A percentile compares a stretch with the other conserved stretches of the same genome.
Conservation (phyloP, 345 rosid species). For the Psidium guajava region DNA sequence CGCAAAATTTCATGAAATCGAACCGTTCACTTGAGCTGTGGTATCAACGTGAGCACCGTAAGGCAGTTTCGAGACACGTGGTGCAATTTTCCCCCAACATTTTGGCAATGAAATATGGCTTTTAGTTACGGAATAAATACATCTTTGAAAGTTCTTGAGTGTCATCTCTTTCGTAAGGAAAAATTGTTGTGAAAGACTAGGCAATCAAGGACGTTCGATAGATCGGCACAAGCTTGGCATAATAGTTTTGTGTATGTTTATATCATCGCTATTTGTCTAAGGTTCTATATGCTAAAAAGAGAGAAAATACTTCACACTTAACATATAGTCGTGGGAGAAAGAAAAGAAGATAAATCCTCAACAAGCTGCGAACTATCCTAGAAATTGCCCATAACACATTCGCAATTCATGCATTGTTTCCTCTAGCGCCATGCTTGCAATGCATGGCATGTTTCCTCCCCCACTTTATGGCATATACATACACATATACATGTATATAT, state of each 20-base stretch:
- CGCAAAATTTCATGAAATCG: neutral
- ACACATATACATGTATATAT: no score
- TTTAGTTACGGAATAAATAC: neutral
- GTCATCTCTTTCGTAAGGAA: neutral
- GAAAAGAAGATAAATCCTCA: neutral
- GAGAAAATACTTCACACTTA: neutral
- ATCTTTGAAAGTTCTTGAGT: neutral
- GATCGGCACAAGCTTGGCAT: neutral
- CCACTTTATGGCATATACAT: neutral
- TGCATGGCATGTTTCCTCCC: neutral
- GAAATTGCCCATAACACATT: neutral
- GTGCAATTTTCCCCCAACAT: neutral
- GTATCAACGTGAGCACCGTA: fast-evolving
- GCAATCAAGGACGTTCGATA: neutral
- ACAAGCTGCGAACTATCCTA: neutral
- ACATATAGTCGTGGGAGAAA: neutral
- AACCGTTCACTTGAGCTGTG: neutral
- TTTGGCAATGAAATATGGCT: neutral
- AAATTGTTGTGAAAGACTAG: fast-evolving
- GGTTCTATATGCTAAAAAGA: no score
- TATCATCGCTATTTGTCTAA: neutral
- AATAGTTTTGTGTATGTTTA: neutral
- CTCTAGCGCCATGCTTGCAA: neutral
- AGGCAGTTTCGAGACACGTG: fast-evolving
- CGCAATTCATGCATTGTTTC: neutral